Evolutionary conservation across 371 early-diverging fungal species (phyloP).

Genomic region (Rhizopus sp.): DNA sequence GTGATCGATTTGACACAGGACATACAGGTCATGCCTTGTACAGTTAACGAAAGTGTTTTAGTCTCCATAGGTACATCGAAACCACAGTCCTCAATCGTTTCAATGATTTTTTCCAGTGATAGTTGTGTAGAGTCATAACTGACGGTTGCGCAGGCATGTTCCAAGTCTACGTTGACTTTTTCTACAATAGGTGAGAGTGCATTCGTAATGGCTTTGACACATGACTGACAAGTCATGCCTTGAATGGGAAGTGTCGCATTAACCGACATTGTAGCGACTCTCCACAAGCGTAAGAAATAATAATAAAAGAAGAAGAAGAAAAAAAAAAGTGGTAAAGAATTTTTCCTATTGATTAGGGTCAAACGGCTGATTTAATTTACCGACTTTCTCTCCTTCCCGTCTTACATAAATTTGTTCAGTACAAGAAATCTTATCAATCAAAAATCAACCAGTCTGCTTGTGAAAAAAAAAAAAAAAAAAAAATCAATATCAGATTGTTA

Average conservation of each 20-base stretch:
- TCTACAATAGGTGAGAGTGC: slow-evolving; percentile 26
- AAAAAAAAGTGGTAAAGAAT: background rate
- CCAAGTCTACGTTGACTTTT: slow-evolving; percentile 45
- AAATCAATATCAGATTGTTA: too few relatives aligned
- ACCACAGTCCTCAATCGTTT: slow-evolving; percentile 45
- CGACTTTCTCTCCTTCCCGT: background rate
- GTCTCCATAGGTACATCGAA: slow-evolving; percentile 24
- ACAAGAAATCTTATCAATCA: too few relatives aligned
- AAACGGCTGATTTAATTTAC: too few relatives aligned
- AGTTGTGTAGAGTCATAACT: slow-evolving; percentile 1
- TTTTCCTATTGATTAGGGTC: too few relatives aligned
- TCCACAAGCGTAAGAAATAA: background rate
- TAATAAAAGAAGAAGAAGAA: too few relatives aligned
- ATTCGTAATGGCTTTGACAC: slow-evolving; percentile 66
- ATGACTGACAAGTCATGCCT: slow-evolving; percentile 83
- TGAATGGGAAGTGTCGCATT: slow-evolving; percentile 33
- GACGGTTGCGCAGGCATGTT: slow-evolving; percentile 49
- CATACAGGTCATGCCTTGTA: slow-evolving; percentile 81
- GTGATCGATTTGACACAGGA: slow-evolving; percentile 70
- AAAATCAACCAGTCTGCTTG: too few relatives aligned
- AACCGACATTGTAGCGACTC: background rate
- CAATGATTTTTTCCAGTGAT: slow-evolving; percentile 25
- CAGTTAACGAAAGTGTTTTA: slow-evolving; percentile 29
- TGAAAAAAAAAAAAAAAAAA: too few relatives aligned
- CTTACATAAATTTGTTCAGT: background rate